These are phyloP conservation scores for Betula pendula DNA, from an alignment of 306 rosid species.

Conservation along the genomic window DNA sequence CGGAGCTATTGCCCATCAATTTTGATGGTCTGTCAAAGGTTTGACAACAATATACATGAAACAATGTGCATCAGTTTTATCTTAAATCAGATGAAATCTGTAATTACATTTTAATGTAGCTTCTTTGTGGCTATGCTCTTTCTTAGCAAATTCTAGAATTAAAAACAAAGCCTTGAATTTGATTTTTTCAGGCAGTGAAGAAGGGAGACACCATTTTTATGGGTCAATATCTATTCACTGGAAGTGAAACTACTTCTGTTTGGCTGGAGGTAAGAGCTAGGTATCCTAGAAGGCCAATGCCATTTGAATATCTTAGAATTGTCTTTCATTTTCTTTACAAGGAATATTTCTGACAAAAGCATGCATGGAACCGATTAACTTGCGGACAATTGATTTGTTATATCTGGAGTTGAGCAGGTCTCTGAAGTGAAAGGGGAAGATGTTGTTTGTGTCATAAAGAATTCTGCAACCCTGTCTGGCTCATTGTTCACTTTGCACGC, in stretches of 20 bases:
- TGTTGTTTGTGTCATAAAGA: conserved; percentile 81
- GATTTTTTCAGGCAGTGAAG: conserved; percentile 67
- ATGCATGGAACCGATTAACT: conserved; percentile 1
- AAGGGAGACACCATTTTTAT: conserved; percentile 93
- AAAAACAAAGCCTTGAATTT: conserved; percentile 22
- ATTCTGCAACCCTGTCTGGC: conserved; percentile 90
- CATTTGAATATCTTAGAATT: conserved; percentile 3
- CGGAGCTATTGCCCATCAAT: conserved; percentile 81
- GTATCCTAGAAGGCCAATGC: conserved; percentile 8
- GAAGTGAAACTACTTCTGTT: conserved; percentile 98
- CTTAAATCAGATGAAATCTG: background rate
- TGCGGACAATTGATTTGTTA: conserved; percentile 30
- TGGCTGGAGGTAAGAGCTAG: conserved; percentile 85
- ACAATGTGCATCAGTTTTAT: background rate
- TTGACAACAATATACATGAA: conserved; percentile 1
- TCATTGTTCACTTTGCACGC: conserved; percentile 90
- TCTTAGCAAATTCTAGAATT: background rate
- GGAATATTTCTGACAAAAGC: conserved; percentile 4
- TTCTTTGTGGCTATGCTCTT: background rate
- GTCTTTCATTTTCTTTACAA: conserved; percentile 9
- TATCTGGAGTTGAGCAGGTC: conserved; percentile 55
- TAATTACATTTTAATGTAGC: background rate
- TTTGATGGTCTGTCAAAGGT: conserved; percentile 89
- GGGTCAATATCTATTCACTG: conserved; percentile 96
- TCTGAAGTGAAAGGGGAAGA: conserved; percentile 75